Percentiles rank a stretch among this genome's conserved stretches.
Conservation (phyloP, 352 stramenopile species). For the Phytophthora agathidicida region DNA sequence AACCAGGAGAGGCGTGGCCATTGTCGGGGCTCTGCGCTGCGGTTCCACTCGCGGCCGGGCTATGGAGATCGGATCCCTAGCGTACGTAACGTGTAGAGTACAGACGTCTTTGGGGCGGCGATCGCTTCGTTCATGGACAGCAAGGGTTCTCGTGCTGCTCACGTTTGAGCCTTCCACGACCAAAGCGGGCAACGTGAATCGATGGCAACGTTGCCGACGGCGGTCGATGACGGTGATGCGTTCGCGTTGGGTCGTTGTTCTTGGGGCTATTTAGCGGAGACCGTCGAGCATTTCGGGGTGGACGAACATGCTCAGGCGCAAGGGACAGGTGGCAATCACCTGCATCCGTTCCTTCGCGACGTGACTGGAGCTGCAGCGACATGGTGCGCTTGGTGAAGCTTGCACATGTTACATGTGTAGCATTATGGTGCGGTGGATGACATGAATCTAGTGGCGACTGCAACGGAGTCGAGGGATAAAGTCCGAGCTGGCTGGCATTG, state of each 20-base stretch:
- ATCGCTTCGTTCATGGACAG: neutral
- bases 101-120: neutral
- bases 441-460: constrained; percentile 2
- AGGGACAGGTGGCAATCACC: constrained; percentile 14
- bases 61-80: constrained; percentile 33
- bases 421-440: neutral
- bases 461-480: neutral
- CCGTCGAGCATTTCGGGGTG: constrained; percentile 22
- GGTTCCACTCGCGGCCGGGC: constrained; percentile 17
- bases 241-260: neutral
- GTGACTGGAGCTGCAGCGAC: neutral
- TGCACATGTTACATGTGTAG: neutral
- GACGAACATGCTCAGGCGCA: neutral
- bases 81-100: constrained; percentile 36
- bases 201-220: no score
- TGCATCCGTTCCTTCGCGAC: neutral
- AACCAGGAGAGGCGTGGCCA: constrained; percentile 17
- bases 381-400: neutral
- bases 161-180: neutral
- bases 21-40: constrained; percentile 4
- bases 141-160: neutral
- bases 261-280: constrained; percentile 9
- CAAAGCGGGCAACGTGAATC: no score
- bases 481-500: neutral
- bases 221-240: neutral